Base-by-base conservation (phyloP, 208 protist species). In the Trypanosoma mega region DNA sequence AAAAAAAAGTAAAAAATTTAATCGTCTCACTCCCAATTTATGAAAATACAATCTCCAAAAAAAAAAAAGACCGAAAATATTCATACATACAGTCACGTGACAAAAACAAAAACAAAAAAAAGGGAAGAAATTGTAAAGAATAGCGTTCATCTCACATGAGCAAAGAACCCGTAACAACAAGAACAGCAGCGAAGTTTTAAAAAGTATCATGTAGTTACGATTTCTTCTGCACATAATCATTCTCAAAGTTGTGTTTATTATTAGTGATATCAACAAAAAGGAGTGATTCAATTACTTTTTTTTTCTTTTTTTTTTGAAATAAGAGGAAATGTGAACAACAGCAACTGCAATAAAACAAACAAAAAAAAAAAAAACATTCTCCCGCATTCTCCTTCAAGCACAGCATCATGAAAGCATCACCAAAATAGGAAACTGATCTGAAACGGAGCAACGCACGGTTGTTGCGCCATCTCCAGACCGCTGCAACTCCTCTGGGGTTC, bases 371-470 rank as follows among this genome's bases (percentile, higher is more conserved):
- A 24, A 60, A 45, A 36, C 33, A n/a, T 62, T 34, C 24, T n/a
- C 14, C 3, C 11, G 54, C 23, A n/a, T 5, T 11, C 2, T 21
- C 39, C 20, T 24, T 43, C 18, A 39, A n/a, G 33, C 18, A 3
- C 61, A 3, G 18, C 27, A 29, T 76, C 59, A 87, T 3, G 56
- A 63, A 16, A 92, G 57, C 3, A 89, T 47, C 5, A 85, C 76
- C 31, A 92, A 57, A 23, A 92, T 70, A n/a, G 85, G 85, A 39
- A 80, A 92, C 58, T 82, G 77, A 52, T 89, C 82, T 0, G 85
- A 84, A 12, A 80, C 56, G n/a, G 79, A 87, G 67, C 74, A 85
- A 21, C 43, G 57, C 63, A 82, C 50, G 36, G 18, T 57, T 39
- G 1, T 23, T 33, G 8, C 1, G 16, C 30, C 36, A 27, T 18